phyloP scores from a whole-genome alignment of 306 rosid species.

The Trichosanthes cucumerina region DNA sequence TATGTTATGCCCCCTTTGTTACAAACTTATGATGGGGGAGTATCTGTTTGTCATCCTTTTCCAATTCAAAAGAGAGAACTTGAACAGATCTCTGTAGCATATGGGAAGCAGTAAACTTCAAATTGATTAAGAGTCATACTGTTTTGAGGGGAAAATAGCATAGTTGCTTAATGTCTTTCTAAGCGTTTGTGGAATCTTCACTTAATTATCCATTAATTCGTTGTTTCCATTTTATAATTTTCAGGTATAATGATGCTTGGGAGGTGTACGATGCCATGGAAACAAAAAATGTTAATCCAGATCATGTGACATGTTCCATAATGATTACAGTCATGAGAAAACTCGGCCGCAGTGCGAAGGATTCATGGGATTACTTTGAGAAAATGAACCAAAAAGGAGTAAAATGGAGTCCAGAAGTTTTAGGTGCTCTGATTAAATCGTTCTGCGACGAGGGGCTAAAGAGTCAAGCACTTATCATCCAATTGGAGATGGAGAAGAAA shows the following conservation, averaged over 20 bases:
- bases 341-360: slow-evolving; percentile 67
- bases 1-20: neutral
- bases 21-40: neutral
- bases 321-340: slow-evolving; percentile 58
- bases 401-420: slow-evolving; percentile 63
- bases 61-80: neutral
- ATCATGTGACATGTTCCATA: slow-evolving; percentile 80
- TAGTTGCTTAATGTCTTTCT: neutral
- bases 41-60: neutral
- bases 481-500: slow-evolving; percentile 62
- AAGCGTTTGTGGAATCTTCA: neutral
- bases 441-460: slow-evolving; percentile 76
- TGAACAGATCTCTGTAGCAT: neutral
- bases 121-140: neutral
- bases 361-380: slow-evolving; percentile 78
- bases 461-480: slow-evolving; percentile 73
- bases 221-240: neutral
- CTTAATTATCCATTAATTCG: neutral
- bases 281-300: slow-evolving; percentile 46
- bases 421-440: slow-evolving; percentile 63
- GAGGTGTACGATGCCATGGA: slow-evolving; percentile 64
- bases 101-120: neutral
- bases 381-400: slow-evolving; percentile 80
- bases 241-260: slow-evolving; percentile 75
- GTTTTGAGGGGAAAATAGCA: neutral